These are phyloP conservation scores for Alternaria dauci DNA, from an alignment of 2,329 filamentous ascomycete genomes.

Conservation along the genomic window DNA sequence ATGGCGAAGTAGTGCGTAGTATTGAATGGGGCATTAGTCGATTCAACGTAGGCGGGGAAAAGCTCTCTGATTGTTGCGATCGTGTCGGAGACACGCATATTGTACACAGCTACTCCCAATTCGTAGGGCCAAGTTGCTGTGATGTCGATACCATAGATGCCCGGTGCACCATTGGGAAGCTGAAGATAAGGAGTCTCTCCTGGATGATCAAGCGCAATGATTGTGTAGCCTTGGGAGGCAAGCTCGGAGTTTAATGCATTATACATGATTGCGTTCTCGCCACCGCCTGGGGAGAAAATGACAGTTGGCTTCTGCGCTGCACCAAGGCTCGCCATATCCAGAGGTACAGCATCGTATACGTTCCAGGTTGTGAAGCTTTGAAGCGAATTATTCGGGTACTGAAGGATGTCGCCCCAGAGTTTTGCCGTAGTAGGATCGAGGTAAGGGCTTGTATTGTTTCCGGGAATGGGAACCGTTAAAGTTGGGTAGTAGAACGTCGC, in stretches of 20 bases:
- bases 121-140: neutral
- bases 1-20: conserved; percentile 8
- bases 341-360: conserved; percentile 15
- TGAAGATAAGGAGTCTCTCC: conserved; percentile 24
- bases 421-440: conserved; percentile 31
- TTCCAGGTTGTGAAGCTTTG: conserved; percentile 14
- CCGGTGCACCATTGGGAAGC: conserved; percentile 9
- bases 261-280: conserved; percentile 10
- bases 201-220: conserved; percentile 26
- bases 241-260: conserved; percentile 17
- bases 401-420: conserved; percentile 17
- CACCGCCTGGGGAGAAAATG: conserved; percentile 24
- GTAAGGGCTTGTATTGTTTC: conserved; percentile 26
- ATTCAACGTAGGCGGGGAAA: conserved; percentile 11
- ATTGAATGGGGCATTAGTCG: conserved; percentile 14
- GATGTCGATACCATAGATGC: conserved; percentile 14
- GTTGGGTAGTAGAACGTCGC: conserved; percentile 39
- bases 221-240: conserved; percentile 20
- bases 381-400: conserved; percentile 8
- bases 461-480: conserved; percentile 6
- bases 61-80: conserved; percentile 2
- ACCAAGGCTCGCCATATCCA: neutral
- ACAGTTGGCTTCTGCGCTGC: conserved; percentile 17
- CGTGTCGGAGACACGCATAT: conserved; percentile 8
- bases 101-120: conserved; percentile 2